Evolutionary conservation across 305 asterid species (phyloP).

Genomic region (Fraxinus baroniana): DNA sequence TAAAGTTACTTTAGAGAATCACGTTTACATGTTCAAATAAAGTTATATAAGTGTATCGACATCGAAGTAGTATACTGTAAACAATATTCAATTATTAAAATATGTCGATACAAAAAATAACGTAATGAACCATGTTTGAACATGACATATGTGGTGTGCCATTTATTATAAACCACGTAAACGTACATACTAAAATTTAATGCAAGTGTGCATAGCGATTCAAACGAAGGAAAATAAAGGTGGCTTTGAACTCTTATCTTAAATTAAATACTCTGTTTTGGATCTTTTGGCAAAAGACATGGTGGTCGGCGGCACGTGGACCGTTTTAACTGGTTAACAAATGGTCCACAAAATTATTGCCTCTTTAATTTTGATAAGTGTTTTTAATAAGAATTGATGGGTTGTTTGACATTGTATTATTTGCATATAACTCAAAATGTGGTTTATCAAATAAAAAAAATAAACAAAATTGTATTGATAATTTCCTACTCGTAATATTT

Average conservation of each 20-base stretch:
- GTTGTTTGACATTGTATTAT: neutral
- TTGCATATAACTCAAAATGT: neutral
- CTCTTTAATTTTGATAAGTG: neutral
- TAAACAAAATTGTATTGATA: too few species aligned
- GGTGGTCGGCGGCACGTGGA: constrained; percentile 26
- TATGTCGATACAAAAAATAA: neutral
- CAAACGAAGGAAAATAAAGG: neutral
- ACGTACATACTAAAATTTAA: neutral
- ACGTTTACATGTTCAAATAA: neutral
- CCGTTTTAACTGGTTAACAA: constrained; percentile 24
- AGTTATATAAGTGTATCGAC: neutral
- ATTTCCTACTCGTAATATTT: neutral
- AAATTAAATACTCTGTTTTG: neutral
- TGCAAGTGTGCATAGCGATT: neutral
- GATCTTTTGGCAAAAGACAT: constrained; percentile 15
- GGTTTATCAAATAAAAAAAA: neutral
- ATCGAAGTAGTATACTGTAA: neutral
- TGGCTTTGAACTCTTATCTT: constrained; percentile 1
- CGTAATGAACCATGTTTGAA: neutral
- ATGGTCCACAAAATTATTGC: constrained; percentile 15
- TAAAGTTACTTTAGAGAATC: neutral
- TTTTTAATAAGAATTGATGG: too few species aligned
- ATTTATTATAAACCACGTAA: neutral
- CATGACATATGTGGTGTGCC: neutral
- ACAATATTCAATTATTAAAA: neutral